Evolutionary conservation across 495 filamentous ascomycete species (phyloP), one percentile per base, ranked within the genome.

Genomic region (Penicillium desertorum): DNA sequence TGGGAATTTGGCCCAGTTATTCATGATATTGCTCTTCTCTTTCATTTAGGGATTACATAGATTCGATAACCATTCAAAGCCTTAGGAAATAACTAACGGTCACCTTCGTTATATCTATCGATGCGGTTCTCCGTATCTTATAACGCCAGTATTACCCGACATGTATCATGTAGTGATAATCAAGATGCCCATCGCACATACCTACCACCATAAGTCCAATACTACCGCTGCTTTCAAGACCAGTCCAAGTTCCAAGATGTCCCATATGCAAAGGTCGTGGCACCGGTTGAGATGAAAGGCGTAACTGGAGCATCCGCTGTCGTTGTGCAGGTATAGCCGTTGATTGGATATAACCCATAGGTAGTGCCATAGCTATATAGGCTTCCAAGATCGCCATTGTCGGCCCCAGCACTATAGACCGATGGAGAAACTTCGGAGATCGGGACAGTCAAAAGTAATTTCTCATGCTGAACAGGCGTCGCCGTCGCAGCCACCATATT

Each of bases 401-500:
- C 17, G 2, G 9, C 6, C 7, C 16, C 39, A 22, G 30, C 19
- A n/a, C 30, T 17, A 37, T 50, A n/a, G 6, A n/a, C 32, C 19
- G 12, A 9, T 4, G 32, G 11, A 10, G 51, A n/a, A 43, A 11
- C 11, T 17, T 44, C 36, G n/a, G 27, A 34, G 9, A 34, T 7
- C 22, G 25, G 37, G 4, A 17, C 12, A 27, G 12, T 32, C 29
- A 32, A 4, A 44, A 4, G 0, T n/a, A 34, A 9, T 6, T 9
- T 44, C 36, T 20, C 16, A 43, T 44, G 25, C 10, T 16, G 23
- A 9, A 16, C n/a, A 10, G 39, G 36, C 20, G 39, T 44, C 25
- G 39, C 23, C n/a, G 37, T 53, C 8, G 51, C 51, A 53, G 51
- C 11, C 16, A 53, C 51, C 51, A 53, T 43, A 32, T 25, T 53